Base-by-base conservation (phyloP, 306 rosid species). In the Hippophae tibetana region DNA sequence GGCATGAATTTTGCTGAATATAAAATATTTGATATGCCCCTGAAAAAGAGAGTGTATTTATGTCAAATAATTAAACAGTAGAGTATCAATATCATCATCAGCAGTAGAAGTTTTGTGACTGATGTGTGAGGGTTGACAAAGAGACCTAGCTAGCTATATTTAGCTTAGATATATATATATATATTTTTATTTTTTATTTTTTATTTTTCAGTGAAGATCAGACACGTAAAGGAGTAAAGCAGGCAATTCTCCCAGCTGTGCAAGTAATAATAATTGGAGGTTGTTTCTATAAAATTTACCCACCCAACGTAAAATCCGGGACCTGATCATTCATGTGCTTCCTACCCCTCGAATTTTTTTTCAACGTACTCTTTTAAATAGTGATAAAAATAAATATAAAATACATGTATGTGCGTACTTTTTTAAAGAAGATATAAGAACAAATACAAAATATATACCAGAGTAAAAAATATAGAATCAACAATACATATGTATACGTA, bases 191-290 rank as follows among this genome's bases (percentile, higher is more conserved):
- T 27, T 27, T 31, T 31, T 31, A 31, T 31, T 31, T 31, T 31
- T 31, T 0, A 1, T 2, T 31, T 2, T 31, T 2, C 5, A 31
- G 38, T 4, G 4, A 31, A 31, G 38, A 31, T 31, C 4, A 31
- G 53, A 49, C 31, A 66, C 42, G 57, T 42, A 57, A 57, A 65
- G 18, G 1, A 45, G 14, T 51, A 27, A 26, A 72, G 76, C 60
- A 60, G 76, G 63, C 66, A 54, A 54, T 47, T 47, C 47, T 55
- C 18, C 52, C 54, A 54, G 62, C 46, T 43, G 77, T 55, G 74
- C 75, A 76, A 79, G 85, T 58, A 74, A 72, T 63, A 78, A 82
- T 80, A 76, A 80, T 69, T 72, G 78, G 72, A 31, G 72, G 74
- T 85, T 83, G 76, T 56, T 75, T 48, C 52, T 48, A 10, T 49